Percentiles rank a stretch among this genome's conserved stretches.
These are phyloP conservation scores for Yarrowia sp. DNA, from an alignment of 805 yeast genomes.

Conservation along the genomic window DNA sequence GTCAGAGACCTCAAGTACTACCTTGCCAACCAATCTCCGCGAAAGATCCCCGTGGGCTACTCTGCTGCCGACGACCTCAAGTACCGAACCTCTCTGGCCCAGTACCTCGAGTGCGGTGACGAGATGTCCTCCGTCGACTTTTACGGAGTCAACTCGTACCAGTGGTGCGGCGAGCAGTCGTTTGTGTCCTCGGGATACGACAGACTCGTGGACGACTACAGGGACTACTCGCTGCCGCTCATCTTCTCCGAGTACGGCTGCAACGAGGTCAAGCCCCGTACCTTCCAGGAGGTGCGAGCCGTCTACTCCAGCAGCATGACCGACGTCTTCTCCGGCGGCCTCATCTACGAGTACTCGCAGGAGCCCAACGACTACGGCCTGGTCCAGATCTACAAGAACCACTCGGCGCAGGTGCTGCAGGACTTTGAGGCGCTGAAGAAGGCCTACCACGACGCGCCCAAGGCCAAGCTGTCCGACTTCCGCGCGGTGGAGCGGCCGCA, in stretches of 20 bases:
- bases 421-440: slow-evolving; percentile 63
- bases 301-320: slow-evolving; percentile 78
- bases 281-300: slow-evolving; percentile 73
- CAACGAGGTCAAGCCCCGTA: slow-evolving; percentile 68
- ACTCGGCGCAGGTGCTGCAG: slow-evolving; percentile 38
- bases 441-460: slow-evolving; percentile 50
- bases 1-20: slow-evolving; percentile 83
- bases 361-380: slow-evolving; percentile 80
- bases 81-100: slow-evolving; percentile 71
- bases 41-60: slow-evolving; percentile 89
- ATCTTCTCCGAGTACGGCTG: slow-evolving; percentile 90
- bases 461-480: slow-evolving; percentile 46
- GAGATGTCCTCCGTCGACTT: slow-evolving; percentile 73
- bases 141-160: slow-evolving; percentile 91
- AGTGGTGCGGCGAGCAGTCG: slow-evolving; percentile 88
- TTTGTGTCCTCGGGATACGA: slow-evolving; percentile 70
- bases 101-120: slow-evolving; percentile 83
- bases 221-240: slow-evolving; percentile 74
- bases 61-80: slow-evolving; percentile 84
- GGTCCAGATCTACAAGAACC: slow-evolving; percentile 55
- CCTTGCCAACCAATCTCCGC: slow-evolving; percentile 53
- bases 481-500: slow-evolving; percentile 24
- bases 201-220: slow-evolving; percentile 61
- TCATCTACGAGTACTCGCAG: slow-evolving; percentile 85
- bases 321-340: slow-evolving; percentile 87